phyloP scores from a whole-genome alignment of 2,329 filamentous ascomycete genomes.

The Colletotrichum tropicicola region DNA sequence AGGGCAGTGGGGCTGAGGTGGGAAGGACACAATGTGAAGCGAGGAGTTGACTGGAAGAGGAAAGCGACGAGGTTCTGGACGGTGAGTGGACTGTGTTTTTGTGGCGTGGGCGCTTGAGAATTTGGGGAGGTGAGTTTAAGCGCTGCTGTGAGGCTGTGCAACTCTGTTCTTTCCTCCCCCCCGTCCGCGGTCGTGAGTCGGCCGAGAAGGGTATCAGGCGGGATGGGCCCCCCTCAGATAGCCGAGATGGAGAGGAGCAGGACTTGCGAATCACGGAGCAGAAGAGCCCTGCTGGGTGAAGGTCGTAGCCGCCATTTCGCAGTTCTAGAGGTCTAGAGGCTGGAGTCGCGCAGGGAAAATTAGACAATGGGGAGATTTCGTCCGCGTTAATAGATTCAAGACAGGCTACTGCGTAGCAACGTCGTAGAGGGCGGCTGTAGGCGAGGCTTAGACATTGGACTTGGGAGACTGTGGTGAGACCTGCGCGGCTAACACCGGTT shows the following conservation, averaged over 20 bases:
- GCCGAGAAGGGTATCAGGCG: not conserved
- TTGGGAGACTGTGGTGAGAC: not conserved
- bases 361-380: not conserved
- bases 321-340: no score
- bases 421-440: not conserved
- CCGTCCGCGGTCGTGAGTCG: not conserved
- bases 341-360: no score
- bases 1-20: no score
- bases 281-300: not conserved
- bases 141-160: constrained; percentile 29
- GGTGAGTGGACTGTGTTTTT: not conserved
- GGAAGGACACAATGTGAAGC: no score
- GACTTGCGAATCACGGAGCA: constrained; percentile 6
- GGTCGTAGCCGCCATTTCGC: not conserved
- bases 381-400: not conserved
- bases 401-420: not conserved
- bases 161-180: no score
- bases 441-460: not conserved
- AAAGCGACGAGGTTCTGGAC: no score
- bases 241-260: not conserved
- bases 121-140: not conserved
- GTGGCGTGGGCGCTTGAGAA: not conserved
- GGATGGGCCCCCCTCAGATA: not conserved
- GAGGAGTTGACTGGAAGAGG: no score
- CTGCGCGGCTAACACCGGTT: constrained; percentile 18